Conservation (phyloP, 768 basidiomycete genomes). For the Flagelloscypha sp. region DNA sequence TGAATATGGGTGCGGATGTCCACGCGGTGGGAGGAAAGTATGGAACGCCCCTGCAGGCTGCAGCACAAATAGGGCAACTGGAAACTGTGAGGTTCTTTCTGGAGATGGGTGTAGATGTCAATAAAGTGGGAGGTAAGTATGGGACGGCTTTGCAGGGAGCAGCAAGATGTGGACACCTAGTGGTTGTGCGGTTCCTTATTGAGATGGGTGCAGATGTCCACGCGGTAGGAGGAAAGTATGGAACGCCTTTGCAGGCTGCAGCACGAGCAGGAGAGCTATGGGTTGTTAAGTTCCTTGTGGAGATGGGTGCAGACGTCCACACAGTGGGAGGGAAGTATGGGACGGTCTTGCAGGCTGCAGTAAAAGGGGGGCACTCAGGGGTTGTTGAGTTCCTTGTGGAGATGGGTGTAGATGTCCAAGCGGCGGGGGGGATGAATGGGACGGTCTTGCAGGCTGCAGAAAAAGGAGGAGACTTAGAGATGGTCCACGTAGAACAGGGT, state of each 20-base stretch:
- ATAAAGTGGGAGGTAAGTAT: neutral
- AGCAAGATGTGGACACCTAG: neutral
- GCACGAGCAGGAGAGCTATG: neutral
- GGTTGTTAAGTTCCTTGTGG: conserved; percentile 1
- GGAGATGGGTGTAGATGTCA: neutral
- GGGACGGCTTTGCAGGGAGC: conserved; percentile 4
- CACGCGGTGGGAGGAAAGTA: neutral
- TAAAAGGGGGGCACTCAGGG: too few species aligned
- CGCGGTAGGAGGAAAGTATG: neutral
- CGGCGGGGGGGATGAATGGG: too few species aligned
- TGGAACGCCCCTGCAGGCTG: conserved; percentile 5
- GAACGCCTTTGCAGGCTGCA: conserved; percentile 3
- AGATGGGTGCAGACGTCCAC: conserved; percentile 1
- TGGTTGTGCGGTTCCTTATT: conserved; percentile 2
- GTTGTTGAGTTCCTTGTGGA: too few species aligned
- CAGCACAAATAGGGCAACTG: too few species aligned
- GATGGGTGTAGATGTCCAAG: too few species aligned
- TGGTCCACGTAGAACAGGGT: too few species aligned
- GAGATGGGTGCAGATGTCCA: conserved; percentile 4
- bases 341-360: conserved; percentile 3
- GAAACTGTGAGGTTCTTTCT: neutral
- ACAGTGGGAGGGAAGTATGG: neutral
- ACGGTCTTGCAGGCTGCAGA: too few species aligned
- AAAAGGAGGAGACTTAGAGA: too few species aligned
- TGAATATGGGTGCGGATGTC: conserved; percentile 5